Evolutionary conservation across 1,284 basidiomycete genomes (phyloP).

Genomic region (Cystobasidium slooffiae): DNA sequence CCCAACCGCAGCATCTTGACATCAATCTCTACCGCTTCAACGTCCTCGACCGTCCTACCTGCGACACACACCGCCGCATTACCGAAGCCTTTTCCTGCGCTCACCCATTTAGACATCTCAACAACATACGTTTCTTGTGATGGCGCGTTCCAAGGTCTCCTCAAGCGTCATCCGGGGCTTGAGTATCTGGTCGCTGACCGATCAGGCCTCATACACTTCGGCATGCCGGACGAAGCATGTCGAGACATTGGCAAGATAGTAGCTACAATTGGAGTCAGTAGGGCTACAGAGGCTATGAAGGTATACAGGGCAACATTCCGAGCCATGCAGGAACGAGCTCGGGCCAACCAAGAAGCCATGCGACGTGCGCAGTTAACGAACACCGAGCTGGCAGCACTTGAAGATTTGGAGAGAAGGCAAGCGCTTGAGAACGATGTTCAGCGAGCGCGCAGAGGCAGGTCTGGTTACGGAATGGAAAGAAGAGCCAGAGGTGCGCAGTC

Average conservation of each 20-base stretch:
- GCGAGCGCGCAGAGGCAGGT: slow-evolving; percentile 29
- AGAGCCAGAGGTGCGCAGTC: slow-evolving; percentile 7
- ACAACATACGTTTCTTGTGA: slow-evolving; percentile 47
- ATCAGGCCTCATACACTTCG: slow-evolving; percentile 32
- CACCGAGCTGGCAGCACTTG: not conserved
- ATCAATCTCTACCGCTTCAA: slow-evolving; percentile 45
- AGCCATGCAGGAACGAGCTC: slow-evolving; percentile 28
- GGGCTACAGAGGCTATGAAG: slow-evolving; percentile 41
- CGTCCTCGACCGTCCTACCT: slow-evolving; percentile 31
- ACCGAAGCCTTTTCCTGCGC: slow-evolving; percentile 44
- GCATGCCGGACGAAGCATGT: slow-evolving; percentile 33
- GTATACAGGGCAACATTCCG: slow-evolving; percentile 32
- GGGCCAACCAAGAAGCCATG: slow-evolving; percentile 7
- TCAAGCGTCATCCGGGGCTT: slow-evolving; percentile 33
- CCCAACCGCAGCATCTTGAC: slow-evolving; percentile 50
- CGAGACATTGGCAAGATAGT: slow-evolving; percentile 29
- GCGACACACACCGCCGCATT: slow-evolving; percentile 41
- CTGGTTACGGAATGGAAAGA: slow-evolving; percentile 35
- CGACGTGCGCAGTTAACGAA: not conserved
- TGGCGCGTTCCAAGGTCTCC: slow-evolving; percentile 35
- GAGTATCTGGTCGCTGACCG: slow-evolving; percentile 33
- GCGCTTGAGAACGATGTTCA: slow-evolving; percentile 20
- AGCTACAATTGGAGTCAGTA: slow-evolving; percentile 25
- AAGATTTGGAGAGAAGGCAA: slow-evolving; percentile 1
- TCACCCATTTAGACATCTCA: slow-evolving; percentile 49